phyloP scores from a whole-genome alignment of 495 filamentous ascomycete species.

The Rostrohypoxylon terebratum region DNA sequence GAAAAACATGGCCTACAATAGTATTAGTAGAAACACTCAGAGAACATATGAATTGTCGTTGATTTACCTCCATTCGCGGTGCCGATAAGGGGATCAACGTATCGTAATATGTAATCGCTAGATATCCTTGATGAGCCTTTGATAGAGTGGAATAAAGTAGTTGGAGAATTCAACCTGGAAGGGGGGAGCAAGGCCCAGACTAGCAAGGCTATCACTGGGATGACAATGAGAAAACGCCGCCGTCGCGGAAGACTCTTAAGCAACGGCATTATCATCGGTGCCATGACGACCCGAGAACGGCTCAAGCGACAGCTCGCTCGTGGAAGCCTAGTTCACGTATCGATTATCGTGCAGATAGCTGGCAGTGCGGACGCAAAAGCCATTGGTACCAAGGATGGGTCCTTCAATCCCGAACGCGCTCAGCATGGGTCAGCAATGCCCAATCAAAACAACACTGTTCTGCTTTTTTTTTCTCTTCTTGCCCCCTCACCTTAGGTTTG shows the following conservation, averaged over 20 bases:
- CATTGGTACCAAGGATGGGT: conserved; percentile 17
- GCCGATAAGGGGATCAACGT: conserved; percentile 69
- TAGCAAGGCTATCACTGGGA: conserved; percentile 44
- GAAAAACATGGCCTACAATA: conserved; percentile 71
- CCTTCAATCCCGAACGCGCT: conserved; percentile 21
- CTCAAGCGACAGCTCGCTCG: conserved; percentile 18
- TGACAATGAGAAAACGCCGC: conserved; percentile 50
- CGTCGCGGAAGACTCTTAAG: conserved; percentile 54
- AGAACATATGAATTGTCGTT: background rate
- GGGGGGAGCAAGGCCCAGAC: conserved; percentile 49
- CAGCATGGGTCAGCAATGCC: conserved; percentile 25
- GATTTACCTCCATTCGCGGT: conserved; percentile 67
- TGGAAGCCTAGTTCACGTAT: conserved; percentile 21
- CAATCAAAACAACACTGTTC: background rate
- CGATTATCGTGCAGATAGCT: conserved; percentile 14
- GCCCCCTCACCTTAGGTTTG: conserved; percentile 30
- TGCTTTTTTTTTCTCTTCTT: conserved; percentile 13
- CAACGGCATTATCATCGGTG: conserved; percentile 32
- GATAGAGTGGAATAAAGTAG: conserved; percentile 27
- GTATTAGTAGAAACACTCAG: conserved; percentile 20
- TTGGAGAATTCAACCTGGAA: conserved; percentile 50
- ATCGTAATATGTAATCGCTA: conserved; percentile 52
- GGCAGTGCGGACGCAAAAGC: conserved; percentile 24
- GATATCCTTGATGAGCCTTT: conserved; percentile 33
- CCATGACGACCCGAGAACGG: conserved; percentile 31